Evolutionary conservation across 495 filamentous ascomycete genomes (phyloP).

Genomic region (Cudoniella acicularis): DNA sequence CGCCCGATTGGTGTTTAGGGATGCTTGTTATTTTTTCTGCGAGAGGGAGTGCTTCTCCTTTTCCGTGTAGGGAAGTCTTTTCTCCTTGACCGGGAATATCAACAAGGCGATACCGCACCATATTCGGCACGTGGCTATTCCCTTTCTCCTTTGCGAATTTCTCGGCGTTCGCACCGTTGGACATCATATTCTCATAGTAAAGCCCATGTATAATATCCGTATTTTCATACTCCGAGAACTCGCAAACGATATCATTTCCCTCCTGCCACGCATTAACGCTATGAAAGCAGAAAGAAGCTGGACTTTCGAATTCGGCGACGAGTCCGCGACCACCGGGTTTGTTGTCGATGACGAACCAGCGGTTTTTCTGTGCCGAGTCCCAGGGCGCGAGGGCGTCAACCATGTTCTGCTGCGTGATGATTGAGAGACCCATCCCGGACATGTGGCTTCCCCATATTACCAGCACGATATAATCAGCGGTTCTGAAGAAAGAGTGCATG

Average conservation of each 20-base stretch:
- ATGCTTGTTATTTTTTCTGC: conserved; percentile 31
- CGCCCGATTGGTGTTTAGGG: conserved; percentile 21
- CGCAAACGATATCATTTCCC: conserved; percentile 53
- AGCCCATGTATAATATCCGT: conserved; percentile 50
- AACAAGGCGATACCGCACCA: conserved; percentile 2
- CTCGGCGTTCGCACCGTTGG: conserved; percentile 33
- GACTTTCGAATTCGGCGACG: conserved; percentile 54
- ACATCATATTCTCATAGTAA: conserved; percentile 58
- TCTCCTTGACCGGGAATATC: background rate
- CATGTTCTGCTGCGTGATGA: conserved; percentile 55
- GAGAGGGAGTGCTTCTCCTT: background rate
- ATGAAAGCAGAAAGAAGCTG: conserved; percentile 72
- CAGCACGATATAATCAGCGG: conserved; percentile 56
- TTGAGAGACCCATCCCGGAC: conserved; percentile 41
- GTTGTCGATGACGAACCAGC: conserved; percentile 70
- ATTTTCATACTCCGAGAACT: conserved; percentile 52
- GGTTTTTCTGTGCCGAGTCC: conserved; percentile 44
- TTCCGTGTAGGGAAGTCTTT: background rate
- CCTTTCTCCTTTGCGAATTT: conserved; percentile 2
- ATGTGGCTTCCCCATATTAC: conserved; percentile 53
- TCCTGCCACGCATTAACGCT: conserved; percentile 61
- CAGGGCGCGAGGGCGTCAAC: conserved; percentile 52
- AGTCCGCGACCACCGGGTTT: conserved; percentile 41
- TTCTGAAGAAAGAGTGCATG: conserved; percentile 71
- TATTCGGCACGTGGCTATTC: background rate